Conservation (phyloP, 495 filamentous ascomycete genomes). For the Chaetomium cochliodes region DNA sequence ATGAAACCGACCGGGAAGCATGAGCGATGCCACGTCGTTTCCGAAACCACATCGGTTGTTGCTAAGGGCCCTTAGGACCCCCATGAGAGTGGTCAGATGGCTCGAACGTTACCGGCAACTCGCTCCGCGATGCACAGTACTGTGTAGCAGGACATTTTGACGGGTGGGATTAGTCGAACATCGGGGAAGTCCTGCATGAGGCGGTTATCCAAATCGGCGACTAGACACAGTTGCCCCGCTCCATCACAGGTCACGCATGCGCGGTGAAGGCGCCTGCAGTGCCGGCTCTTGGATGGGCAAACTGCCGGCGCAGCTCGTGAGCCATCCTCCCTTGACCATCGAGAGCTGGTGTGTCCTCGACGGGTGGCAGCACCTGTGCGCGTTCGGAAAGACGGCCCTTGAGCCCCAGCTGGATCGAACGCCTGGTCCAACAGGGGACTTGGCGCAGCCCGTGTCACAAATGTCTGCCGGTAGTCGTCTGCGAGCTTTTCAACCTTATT, state of each 20-base stretch:
- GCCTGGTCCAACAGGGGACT: not conserved
- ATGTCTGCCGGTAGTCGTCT: not conserved
- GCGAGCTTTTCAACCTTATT: not conserved
- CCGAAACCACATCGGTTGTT: not conserved
- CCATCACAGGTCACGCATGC: not conserved
- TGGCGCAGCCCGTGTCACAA: constrained; percentile 5
- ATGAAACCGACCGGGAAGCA: not conserved
- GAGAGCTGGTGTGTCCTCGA: not conserved
- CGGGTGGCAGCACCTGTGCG: not conserved
- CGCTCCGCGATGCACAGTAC: not conserved
- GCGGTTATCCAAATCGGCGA: not conserved
- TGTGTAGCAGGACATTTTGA: not conserved
- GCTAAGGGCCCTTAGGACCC: not conserved
- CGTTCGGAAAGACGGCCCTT: constrained; percentile 5
- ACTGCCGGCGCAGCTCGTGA: not conserved
- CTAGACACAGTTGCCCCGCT: not conserved
- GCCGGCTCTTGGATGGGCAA: not conserved
- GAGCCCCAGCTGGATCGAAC: constrained; percentile 4
- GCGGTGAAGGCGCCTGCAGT: not conserved
- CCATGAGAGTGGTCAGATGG: not conserved
- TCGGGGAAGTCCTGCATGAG: constrained; percentile 10
- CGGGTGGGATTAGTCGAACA: constrained; percentile 5
- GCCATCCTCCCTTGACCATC: not conserved
- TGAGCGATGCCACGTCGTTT: not conserved
- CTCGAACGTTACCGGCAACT: constrained; percentile 5